Evolutionary conservation across 164 flowering plant genomes (phyloP), one percentile per base, ranked within the genome.

Genomic region (Amborella trichopoda): DNA sequence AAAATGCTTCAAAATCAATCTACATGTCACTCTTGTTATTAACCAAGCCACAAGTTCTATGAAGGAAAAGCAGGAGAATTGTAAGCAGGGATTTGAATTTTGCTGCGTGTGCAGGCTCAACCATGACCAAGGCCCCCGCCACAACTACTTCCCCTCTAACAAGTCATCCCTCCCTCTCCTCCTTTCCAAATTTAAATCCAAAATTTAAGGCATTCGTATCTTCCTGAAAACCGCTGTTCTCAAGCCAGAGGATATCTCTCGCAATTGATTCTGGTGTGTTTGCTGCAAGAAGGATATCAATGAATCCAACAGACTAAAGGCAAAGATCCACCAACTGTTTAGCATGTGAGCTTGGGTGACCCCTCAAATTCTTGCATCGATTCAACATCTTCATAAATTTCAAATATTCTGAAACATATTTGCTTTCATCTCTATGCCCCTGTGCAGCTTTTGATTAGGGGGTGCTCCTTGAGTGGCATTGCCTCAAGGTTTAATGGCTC

Each of bases 21-120:
- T n/a, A n/a, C n/a, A n/a, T n/a, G n/a, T n/a, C n/a, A n/a, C n/a
- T n/a, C n/a, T n/a, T n/a, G n/a, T n/a, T n/a, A n/a, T n/a, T n/a
- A n/a, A n/a, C n/a, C n/a, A n/a, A n/a, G n/a, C n/a, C n/a, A n/a
- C n/a, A n/a, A n/a, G n/a, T n/a, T n/a, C n/a, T n/a, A 55, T 37
- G 52, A 42, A 36, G 59, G 46, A 58, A 54, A 33, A 58, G 50
- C 42, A 61, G 49, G 53, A 58, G 51, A 60, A 47, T 26, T 44
- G 37, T 42, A 40, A 50, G 44, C 21, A 37, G 6, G 69, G 68
- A n/a, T 81, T 66, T 62, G 97, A 79, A 48, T 83, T 75, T 63
- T 90, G 97, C 69, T 65, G 76, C 52, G 89, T 81, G 10, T 90
- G 97, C 55, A 76, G 64, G 14, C 67, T 74, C 16, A 83, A 81